Evolutionary conservation across 352 stramenopile species (phyloP), one percentile per base, ranked within the genome.

Genomic region (Phytophthora rubi): DNA sequence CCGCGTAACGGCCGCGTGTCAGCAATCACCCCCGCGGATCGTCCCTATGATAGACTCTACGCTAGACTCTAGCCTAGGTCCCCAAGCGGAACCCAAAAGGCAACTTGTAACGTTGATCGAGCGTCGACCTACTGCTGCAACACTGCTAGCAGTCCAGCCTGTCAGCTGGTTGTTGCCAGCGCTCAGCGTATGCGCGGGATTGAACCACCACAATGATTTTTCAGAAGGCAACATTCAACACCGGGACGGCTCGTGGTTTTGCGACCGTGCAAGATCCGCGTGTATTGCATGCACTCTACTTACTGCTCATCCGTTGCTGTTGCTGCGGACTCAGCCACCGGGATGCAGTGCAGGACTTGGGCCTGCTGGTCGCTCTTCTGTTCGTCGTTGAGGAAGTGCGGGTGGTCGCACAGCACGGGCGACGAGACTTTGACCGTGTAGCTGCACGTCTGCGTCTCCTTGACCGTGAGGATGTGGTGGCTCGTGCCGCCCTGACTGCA

Each of bases 361-460:
- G 84, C 66, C 7, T 79, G 65, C 12, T 83, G 75, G 32, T 86
- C 81, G 55, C 72, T 82, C 30, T 80, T 86, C 30, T 82, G 74
- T 58, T 92, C 82, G 45, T 92, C 82, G 33, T 80, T 91, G 57
- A 91, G 71, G 63, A 95, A 95, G 53, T 95, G 84, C 58, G 88
- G 88, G 67, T 95, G 88, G 55, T 92, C 81, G 51, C 88, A 95
- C 33, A 95, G 70, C 53, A 83, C 75, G 0, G 88, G 83, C 6
- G 85, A 81, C 12, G 86, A 92, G 51, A 95, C 80, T 62, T 95
- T 94, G 57, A 95, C 77, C 57, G 85, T 86, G 68, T 95, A 95
- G 48, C 63, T 68, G 66, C 88, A 95, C n/a, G 88, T 95, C 71
- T 93, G 84, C 21, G 80, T 90, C 74, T 95, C 88, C 59, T 93